Evolutionary conservation across 2,329 filamentous ascomycete species (phyloP), one percentile per base, ranked within the genome.

Genomic region (Xylaria multiplex): DNA sequence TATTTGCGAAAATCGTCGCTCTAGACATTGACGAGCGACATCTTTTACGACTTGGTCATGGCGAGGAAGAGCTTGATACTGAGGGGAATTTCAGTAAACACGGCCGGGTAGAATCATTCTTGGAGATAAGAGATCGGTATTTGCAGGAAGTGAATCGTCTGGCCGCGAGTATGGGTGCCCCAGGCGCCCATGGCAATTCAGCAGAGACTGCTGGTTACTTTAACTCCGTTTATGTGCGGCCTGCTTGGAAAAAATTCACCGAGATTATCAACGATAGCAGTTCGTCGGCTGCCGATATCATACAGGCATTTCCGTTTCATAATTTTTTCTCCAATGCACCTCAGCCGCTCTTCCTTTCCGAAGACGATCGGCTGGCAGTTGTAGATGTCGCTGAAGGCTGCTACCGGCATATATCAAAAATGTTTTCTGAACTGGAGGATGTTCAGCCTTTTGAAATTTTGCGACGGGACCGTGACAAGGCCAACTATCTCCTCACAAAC

Each of bases 121-220:
- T 98, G 55, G 93, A 97, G 73, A 96, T 96, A 73, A 89, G 95
- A 64, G 87, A 90, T 69, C 84, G 86, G 46, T 92, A 93, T 74
- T 84, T 99, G 13, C 83, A 86, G 22, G 93, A 98, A 79, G 95
- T 99, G 45, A 90, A 91, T 78, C 91, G 93, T 45, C 85, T 99
- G 32, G 95, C 96, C 8, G 87, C 86, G 53, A 96, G 92, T 72
- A 90, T 99, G 70, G 89, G 88, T 22, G 96, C 93, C 2, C 91
- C 94, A 48, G 96, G 96, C 63, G 94, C 94, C n/a, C 96, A 99
- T 77, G 93, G 94, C 24, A 96, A 91, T 79, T 97, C 95, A 32
- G 96, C 96, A 61, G 96, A 99, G 83, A 99, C 95, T 2, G 96
- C 96, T 42, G 93, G 93, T 32, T 98, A 99, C 80, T 99, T 99